Conservation (phyloP, 108 stramenopile species). For the Parietichytrium sp. region DNA sequence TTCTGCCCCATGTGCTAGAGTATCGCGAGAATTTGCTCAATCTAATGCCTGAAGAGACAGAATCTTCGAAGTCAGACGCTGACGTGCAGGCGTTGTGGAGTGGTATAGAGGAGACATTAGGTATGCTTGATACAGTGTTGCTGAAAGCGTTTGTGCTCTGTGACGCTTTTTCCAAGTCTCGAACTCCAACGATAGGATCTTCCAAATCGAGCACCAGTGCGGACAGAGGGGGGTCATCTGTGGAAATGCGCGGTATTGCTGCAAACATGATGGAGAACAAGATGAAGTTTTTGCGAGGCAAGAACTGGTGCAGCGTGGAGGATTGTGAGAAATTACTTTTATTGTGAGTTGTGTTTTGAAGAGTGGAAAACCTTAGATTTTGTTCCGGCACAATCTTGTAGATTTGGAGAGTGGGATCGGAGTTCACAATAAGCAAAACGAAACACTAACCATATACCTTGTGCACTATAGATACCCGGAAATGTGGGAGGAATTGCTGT, state of each 20-base stretch:
- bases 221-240: too few species aligned
- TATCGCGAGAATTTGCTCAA: not conserved
- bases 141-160: not conserved
- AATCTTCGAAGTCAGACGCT: not conserved
- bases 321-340: not conserved
- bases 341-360: too few species aligned
- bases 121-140: not conserved
- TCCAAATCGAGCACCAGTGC: not conserved
- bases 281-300: not conserved
- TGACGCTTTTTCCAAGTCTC: not conserved
- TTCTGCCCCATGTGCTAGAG: not conserved
- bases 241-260: conserved; percentile 6
- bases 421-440: too few species aligned
- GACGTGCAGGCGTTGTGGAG: not conserved
- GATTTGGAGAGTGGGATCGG: too few species aligned
- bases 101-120: not conserved
- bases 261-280: not conserved
- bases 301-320: conserved; percentile 19
- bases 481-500: conserved; percentile 13
- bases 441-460: too few species aligned
- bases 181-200: not conserved
- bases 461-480: too few species aligned
- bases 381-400: too few species aligned
- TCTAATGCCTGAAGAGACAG: not conserved
- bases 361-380: too few species aligned